Conservation (phyloP, 306 rosid species). For the Pyrus communis region DNA sequence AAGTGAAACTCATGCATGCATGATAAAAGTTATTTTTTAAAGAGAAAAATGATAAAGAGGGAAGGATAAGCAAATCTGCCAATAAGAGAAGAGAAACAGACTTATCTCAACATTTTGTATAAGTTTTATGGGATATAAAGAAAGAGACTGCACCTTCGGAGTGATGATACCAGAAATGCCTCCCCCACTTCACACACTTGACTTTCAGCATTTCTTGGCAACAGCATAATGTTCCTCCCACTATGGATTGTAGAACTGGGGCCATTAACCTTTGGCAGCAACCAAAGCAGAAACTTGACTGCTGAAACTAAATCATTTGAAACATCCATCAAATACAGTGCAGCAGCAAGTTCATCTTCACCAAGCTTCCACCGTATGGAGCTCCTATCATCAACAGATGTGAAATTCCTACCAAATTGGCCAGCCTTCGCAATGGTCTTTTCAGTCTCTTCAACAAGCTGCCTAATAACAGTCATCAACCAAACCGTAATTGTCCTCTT, state of each 20-base stretch:
- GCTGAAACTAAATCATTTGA: conserved; percentile 72
- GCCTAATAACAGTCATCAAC: conserved; percentile 58
- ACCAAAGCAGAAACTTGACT: conserved; percentile 81
- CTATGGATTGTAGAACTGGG: conserved; percentile 59
- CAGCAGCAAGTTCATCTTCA: conserved; percentile 75
- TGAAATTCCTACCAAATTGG: conserved; percentile 59
- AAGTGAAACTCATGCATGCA: not conserved
- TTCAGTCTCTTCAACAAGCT: conserved; percentile 62
- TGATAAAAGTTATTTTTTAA: not conserved
- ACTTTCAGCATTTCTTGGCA: conserved; percentile 63
- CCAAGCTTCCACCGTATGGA: conserved; percentile 75
- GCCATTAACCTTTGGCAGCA: conserved; percentile 75
- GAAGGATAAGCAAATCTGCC: not conserved
- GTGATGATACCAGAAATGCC: conserved; percentile 77
- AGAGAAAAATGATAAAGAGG: not conserved
- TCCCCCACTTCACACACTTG: conserved; percentile 88
- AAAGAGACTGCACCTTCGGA: conserved; percentile 54
- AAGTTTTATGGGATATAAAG: not conserved
- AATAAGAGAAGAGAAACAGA: not conserved
- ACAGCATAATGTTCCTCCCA: conserved; percentile 56
- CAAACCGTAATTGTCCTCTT: conserved; percentile 68
- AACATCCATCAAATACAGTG: conserved; percentile 69
- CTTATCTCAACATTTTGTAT: not conserved
- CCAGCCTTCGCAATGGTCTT: conserved; percentile 56
- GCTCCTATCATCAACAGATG: conserved; percentile 55